Conservation (phyloP, 306 rosid species). For the Vigna mungo region DNA sequence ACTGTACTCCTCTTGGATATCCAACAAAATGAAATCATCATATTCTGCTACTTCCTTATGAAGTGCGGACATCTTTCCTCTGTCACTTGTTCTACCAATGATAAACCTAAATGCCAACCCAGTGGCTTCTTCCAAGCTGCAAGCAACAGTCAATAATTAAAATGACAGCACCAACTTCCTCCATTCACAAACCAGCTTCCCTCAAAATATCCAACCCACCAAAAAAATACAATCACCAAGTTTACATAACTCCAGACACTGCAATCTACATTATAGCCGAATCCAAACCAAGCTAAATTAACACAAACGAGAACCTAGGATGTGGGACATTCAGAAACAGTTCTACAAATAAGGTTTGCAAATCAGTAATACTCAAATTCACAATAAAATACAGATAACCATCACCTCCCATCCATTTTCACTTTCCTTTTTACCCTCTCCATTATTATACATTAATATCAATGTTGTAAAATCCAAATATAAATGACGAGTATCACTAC, state of each 20-base stretch:
- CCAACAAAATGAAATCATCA: slow-evolving; percentile 88
- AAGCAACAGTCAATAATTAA: slow-evolving; percentile 39
- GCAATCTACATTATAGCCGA: background rate
- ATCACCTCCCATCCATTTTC: background rate
- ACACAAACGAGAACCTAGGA: slow-evolving; percentile 26
- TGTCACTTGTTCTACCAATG: slow-evolving; percentile 80
- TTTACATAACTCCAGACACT: background rate
- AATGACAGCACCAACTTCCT: slow-evolving; percentile 5
- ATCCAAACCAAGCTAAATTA: slow-evolving; percentile 2
- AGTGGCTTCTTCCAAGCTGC: slow-evolving; percentile 97
- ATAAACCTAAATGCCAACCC: slow-evolving; percentile 94
- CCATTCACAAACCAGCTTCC: slow-evolving; percentile 20
- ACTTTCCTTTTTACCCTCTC: background rate
- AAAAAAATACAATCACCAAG: slow-evolving; percentile 15
- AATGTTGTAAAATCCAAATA: background rate
- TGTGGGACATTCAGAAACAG: background rate
- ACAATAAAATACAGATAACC: slow-evolving; percentile 2
- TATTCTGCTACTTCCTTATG: slow-evolving; percentile 70
- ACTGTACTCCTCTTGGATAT: slow-evolving; percentile 98
- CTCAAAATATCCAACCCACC: slow-evolving; percentile 25
- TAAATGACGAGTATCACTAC: background rate
- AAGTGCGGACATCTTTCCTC: slow-evolving; percentile 73
- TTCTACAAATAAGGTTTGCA: slow-evolving; percentile 16
- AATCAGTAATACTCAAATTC: background rate
- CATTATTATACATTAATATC: background rate